A percentile compares a stretch with the other conserved stretches of the same genome.
phyloP scores from a whole-genome alignment of 2,329 filamentous ascomycete species.

The Leptographium wingfieldii region DNA sequence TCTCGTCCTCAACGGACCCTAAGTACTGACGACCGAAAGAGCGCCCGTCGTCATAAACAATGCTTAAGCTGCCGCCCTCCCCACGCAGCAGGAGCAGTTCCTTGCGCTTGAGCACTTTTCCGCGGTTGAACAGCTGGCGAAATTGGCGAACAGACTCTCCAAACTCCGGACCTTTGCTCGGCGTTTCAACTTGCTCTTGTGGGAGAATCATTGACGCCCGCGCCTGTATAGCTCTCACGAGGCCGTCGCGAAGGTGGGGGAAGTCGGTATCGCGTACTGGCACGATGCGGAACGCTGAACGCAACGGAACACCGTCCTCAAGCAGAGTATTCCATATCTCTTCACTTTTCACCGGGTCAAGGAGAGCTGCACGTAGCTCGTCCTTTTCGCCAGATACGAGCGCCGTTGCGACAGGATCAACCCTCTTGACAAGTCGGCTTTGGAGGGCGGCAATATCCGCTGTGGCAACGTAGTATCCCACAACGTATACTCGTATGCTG shows the following conservation, averaged over 20 bases:
- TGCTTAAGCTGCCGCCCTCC: slow-evolving; percentile 48
- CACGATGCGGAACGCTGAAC: slow-evolving; percentile 70
- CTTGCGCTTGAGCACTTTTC: slow-evolving; percentile 66
- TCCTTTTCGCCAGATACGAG: slow-evolving; percentile 74
- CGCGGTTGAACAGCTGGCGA: slow-evolving; percentile 68
- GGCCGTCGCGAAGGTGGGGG: slow-evolving; percentile 79
- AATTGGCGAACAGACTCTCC: slow-evolving; percentile 64
- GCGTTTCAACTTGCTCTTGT: slow-evolving; percentile 10
- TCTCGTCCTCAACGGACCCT: slow-evolving; percentile 64
- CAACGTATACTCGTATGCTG: slow-evolving; percentile 83
- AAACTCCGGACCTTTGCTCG: slow-evolving; percentile 34
- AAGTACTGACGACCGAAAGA: slow-evolving; percentile 38
- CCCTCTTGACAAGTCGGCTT: slow-evolving; percentile 57
- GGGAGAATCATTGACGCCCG: slow-evolving; percentile 38
- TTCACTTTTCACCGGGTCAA: slow-evolving; percentile 57
- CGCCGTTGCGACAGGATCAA: slow-evolving; percentile 69
- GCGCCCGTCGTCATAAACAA: slow-evolving; percentile 50
- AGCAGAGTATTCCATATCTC: slow-evolving; percentile 65
- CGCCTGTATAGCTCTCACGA: slow-evolving; percentile 71
- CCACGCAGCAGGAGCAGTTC: slow-evolving; percentile 64
- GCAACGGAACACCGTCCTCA: slow-evolving; percentile 47
- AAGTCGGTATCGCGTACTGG: slow-evolving; percentile 94
- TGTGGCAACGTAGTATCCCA: slow-evolving; percentile 82
- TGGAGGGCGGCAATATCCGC: slow-evolving; percentile 74
- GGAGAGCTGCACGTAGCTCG: slow-evolving; percentile 51